phyloP scores from a whole-genome alignment of 305 asterid genomes.

The Rubia occidens region DNA sequence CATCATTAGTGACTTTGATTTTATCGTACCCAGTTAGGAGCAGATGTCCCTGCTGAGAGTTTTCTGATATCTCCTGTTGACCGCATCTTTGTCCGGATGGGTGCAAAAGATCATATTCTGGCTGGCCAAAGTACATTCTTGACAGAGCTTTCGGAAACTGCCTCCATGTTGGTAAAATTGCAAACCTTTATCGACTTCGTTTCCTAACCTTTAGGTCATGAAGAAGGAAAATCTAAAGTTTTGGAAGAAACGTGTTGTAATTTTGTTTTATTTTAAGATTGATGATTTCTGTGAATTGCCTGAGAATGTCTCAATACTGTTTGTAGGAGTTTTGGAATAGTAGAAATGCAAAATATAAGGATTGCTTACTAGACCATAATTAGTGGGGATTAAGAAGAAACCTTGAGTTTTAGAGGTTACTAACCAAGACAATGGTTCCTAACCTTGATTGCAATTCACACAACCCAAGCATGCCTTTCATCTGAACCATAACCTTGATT shows the following conservation, averaged over 20 bases:
- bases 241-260: neutral
- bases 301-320: neutral
- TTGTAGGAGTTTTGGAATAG: neutral
- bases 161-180: constrained; percentile 81
- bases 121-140: constrained; percentile 96
- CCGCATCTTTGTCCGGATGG: constrained; percentile 94
- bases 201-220: too few species aligned
- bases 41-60: constrained; percentile 86
- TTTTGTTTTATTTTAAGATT: neutral
- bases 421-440: neutral
- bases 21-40: constrained; percentile 62
- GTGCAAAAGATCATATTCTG: constrained; percentile 97
- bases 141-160: constrained; percentile 87
- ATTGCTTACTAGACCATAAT: neutral
- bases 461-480: neutral
- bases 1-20: constrained; percentile 20
- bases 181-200: neutral
- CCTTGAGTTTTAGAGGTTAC: neutral
- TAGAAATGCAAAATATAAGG: neutral
- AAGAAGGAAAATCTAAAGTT: constrained; percentile 1
- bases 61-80: constrained; percentile 71
- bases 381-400: neutral
- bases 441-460: too few species aligned
- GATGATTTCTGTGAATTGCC: neutral
- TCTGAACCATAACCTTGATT: constrained; percentile 24